Evolutionary conservation across 2,329 filamentous ascomycete genomes (phyloP).

Genomic region (Beauveria sp.): DNA sequence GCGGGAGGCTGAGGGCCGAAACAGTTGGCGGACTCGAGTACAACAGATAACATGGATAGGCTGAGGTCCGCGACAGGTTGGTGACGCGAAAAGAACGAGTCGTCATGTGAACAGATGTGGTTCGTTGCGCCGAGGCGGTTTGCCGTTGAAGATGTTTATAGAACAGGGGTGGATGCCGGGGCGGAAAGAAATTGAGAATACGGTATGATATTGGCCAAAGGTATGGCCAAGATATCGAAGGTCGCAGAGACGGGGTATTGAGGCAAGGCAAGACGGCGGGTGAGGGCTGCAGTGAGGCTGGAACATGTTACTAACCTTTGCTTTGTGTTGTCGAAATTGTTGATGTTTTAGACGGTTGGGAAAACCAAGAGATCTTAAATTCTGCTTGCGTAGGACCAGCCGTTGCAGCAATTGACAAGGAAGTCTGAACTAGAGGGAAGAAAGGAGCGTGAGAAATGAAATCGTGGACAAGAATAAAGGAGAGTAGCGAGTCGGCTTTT

Average conservation of each 20-base stretch:
- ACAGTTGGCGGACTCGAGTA: not conserved
- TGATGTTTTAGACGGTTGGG: not conserved
- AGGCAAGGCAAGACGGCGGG: not conserved
- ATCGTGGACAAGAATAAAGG: not conserved
- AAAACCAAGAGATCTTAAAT: conserved; percentile 8
- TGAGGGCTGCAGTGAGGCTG: not conserved
- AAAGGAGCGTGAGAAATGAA: conserved; percentile 10
- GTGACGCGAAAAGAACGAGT: not conserved
- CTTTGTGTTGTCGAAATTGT: conserved; percentile 6
- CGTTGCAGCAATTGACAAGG: conserved; percentile 10
- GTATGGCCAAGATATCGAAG: no score
- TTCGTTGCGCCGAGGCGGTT: not conserved
- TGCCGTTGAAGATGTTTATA: not conserved
- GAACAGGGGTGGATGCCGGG: not conserved
- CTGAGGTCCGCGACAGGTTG: not conserved
- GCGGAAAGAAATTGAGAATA: not conserved
- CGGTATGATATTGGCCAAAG: not conserved
- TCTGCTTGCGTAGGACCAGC: conserved; percentile 12
- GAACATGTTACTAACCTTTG: conserved; percentile 1
- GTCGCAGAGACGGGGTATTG: not conserved
- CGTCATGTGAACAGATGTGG: not conserved
- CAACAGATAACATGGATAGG: not conserved
- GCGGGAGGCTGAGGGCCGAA: not conserved
- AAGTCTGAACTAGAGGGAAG: conserved; percentile 5
- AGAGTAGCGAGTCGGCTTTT: conserved; percentile 9